phyloP scores from a whole-genome alignment of 2,329 filamentous ascomycete species.

The Venturia nashicola region DNA sequence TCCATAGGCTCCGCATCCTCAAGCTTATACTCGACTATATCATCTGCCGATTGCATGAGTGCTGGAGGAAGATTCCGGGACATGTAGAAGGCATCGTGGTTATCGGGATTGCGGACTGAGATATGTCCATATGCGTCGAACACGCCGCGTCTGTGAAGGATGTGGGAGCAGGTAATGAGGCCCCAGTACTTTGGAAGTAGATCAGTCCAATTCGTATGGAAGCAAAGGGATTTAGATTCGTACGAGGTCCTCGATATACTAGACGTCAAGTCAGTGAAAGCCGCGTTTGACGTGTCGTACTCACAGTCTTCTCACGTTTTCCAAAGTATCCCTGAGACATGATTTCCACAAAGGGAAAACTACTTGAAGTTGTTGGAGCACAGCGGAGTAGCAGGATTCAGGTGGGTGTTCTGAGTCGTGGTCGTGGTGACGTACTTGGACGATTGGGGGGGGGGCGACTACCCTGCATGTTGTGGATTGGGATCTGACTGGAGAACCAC shows the following conservation, averaged over 20 bases:
- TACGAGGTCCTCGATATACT: background rate
- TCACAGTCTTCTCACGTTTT: constrained; percentile 22
- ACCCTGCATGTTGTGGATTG: background rate
- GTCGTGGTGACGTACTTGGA: background rate
- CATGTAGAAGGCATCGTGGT: constrained; percentile 31
- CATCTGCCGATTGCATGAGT: constrained; percentile 26
- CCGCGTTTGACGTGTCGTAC: constrained; percentile 9
- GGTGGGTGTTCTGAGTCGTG: background rate
- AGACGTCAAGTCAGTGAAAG: constrained; percentile 15
- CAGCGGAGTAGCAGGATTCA: background rate
- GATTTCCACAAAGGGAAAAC: background rate
- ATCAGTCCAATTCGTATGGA: background rate
- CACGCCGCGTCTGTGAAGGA: constrained; percentile 20
- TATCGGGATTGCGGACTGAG: constrained; percentile 22
- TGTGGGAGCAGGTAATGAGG: constrained; percentile 25
- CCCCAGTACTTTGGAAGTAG: background rate
- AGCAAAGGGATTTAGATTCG: background rate
- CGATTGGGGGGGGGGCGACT: background rate
- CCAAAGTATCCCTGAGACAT: constrained; percentile 21
- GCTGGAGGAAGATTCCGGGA: constrained; percentile 31
- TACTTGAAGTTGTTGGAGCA: too few species aligned
- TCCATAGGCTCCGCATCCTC: constrained; percentile 26
- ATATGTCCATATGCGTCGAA: constrained; percentile 25
- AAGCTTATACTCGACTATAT: constrained; percentile 33
- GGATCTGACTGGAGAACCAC: too few species aligned